Conservation (phyloP, 495 filamentous ascomycete genomes). For the Penicillium cataractarum region DNA sequence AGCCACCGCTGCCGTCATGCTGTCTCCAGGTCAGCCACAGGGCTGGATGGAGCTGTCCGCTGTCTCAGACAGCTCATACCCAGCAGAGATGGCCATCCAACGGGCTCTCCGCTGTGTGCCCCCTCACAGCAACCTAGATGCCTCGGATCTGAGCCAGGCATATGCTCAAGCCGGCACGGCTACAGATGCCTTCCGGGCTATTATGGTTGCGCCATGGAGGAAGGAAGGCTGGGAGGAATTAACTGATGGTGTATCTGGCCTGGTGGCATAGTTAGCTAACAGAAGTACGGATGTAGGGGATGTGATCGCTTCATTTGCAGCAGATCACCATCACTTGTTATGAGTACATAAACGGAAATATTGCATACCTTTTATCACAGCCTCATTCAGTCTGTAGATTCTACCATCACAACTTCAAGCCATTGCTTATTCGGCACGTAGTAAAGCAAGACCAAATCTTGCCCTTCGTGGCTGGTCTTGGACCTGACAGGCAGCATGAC, state of each 20-base stretch:
- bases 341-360: background rate
- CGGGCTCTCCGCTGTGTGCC: constrained; percentile 74
- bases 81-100: constrained; percentile 78
- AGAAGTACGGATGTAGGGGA: background rate
- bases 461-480: background rate
- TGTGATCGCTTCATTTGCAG: background rate
- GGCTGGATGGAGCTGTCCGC: constrained; percentile 76
- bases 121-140: constrained; percentile 66
- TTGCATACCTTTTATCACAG: background rate
- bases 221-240: constrained; percentile 63
- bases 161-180: constrained; percentile 74
- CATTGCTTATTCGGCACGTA: background rate
- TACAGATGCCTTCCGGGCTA: constrained; percentile 72
- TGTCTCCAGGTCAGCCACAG: constrained; percentile 71
- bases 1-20: constrained; percentile 72
- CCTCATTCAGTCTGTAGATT: background rate
- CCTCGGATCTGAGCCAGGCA: constrained; percentile 71
- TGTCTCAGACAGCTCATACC: constrained; percentile 56
- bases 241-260: constrained; percentile 31
- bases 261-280: constrained; percentile 17
- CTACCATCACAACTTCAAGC: background rate
- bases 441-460: background rate
- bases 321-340: background rate
- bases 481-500: background rate
- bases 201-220: constrained; percentile 83